These are phyloP conservation scores for Myrmaecium sp. DNA, from an alignment of 2,329 filamentous ascomycete species.

Conservation along the genomic window DNA sequence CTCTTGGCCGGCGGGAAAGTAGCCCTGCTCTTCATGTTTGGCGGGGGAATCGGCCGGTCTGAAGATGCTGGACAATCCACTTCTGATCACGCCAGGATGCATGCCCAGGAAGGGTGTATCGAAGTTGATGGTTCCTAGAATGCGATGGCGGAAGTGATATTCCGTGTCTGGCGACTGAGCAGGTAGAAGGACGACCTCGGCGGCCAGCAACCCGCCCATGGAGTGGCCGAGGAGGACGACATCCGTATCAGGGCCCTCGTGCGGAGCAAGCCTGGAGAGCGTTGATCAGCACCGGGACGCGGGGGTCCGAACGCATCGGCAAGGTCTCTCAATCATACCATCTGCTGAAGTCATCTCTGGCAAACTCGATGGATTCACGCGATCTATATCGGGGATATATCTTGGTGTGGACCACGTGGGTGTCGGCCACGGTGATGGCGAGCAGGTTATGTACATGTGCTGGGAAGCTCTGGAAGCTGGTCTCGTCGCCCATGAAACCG, in stretches of 20 bases:
- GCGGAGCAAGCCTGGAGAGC: slow-evolving; percentile 46
- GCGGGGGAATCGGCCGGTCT: slow-evolving; percentile 19
- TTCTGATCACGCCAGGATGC: slow-evolving; percentile 73
- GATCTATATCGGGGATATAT: slow-evolving; percentile 70
- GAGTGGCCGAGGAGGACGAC: slow-evolving; percentile 74
- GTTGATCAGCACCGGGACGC: slow-evolving; percentile 2
- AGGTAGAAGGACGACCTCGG: slow-evolving; percentile 54
- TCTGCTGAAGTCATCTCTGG: slow-evolving; percentile 63
- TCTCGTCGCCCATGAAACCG: slow-evolving; percentile 78
- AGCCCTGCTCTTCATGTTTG: slow-evolving; percentile 7
- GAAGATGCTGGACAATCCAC: slow-evolving; percentile 67
- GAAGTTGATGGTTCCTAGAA: slow-evolving; percentile 65
- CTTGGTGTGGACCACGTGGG: slow-evolving; percentile 73
- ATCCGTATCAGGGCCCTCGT: slow-evolving; percentile 58
- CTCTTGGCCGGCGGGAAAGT: slow-evolving; percentile 5
- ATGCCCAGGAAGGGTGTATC: slow-evolving; percentile 80
- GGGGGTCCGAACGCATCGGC: no score
- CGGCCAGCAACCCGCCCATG: slow-evolving; percentile 72
- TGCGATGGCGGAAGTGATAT: slow-evolving; percentile 48
- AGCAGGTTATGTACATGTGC: slow-evolving; percentile 69
- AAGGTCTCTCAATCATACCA: slow-evolving; percentile 35
- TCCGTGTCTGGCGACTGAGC: slow-evolving; percentile 10
- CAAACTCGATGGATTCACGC: slow-evolving; percentile 52
- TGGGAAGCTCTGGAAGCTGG: slow-evolving; percentile 75
- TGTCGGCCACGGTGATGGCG: slow-evolving; percentile 46